These are phyloP conservation scores for Alternaria viburni DNA, from an alignment of 2,329 filamentous ascomycete species.

Conservation along the genomic window DNA sequence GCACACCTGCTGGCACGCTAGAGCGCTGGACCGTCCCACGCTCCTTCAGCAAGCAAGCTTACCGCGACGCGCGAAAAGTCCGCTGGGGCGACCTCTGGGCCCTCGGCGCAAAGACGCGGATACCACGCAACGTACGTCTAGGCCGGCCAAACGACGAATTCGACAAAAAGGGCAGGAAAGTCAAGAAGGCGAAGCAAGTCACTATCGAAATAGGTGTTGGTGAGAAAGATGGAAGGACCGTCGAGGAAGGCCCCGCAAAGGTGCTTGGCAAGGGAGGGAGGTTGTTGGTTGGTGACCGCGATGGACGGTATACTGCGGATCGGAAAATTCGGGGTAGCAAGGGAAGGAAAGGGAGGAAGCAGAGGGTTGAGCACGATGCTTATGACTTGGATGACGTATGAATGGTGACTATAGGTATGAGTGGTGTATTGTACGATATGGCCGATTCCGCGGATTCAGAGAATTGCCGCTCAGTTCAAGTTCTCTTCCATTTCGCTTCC, in stretches of 20 bases:
- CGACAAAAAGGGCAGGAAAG: constrained; percentile 49
- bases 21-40: constrained; percentile 94
- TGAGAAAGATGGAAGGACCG: constrained; percentile 28
- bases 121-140: constrained; percentile 65
- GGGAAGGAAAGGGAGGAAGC: constrained; percentile 49
- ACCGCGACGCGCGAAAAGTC: constrained; percentile 89
- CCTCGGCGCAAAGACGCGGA: constrained; percentile 86
- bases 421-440: constrained; percentile 5
- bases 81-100: constrained; percentile 96
- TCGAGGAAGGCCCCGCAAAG: constrained; percentile 26
- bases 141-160: constrained; percentile 56
- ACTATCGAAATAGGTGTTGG: constrained; percentile 38
- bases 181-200: constrained; percentile 38
- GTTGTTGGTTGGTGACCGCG: constrained; percentile 38
- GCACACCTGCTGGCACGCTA: constrained; percentile 81
- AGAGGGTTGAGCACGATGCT: constrained; percentile 13
- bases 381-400: constrained; percentile 28
- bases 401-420: not conserved
- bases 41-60: constrained; percentile 80
- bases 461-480: not conserved
- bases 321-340: constrained; percentile 47
- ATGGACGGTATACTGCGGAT: constrained; percentile 39
- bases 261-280: constrained; percentile 21
- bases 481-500: not conserved
- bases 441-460: not conserved